Evolutionary conservation across 208 protist species (phyloP), one percentile per base, ranked within the genome.

Genomic region (Wallacemonas sp.): DNA sequence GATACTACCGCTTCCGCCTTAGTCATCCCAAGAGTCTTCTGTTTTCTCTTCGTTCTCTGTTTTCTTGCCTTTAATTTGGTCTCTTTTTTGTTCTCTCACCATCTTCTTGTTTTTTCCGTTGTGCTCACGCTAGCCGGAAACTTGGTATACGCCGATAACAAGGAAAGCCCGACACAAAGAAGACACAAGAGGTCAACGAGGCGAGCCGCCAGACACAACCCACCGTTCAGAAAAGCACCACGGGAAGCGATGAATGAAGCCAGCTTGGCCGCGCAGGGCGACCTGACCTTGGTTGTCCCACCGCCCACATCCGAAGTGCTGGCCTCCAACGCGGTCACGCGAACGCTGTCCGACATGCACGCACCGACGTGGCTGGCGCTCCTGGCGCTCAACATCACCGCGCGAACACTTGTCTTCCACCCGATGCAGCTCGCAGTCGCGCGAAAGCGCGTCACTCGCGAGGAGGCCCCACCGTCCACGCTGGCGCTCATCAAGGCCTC

Each of bases 341-440:
- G 91, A 12, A 74, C 71, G 65, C 68, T 93, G 52, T 92, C 86
- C 31, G 82, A 96, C 67, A 59, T 96, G 31, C 86, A 96, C 75
- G 72, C 75, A 12, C 82, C 87, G 33, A 93, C 87, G 4, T 96
- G 91, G 88, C 57, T 93, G 29, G 77, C 65, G 8, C 76, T 93
- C 31, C 70, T 94, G 18, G 66, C 79, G 12, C 57, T 77, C 36
- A 94, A 89, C 70, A 86, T 87, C 31, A 61, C 67, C 4, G 73
- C 76, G 2, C 85, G 87, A 22, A 92, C 87, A 0, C n/a, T 90
- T n/a, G 42, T 96, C 22, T 84, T 94, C 28, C 87, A 96, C 45
- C 91, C 91, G 3, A 62, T 96, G 33, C 73, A 91, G 49, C 70
- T 96, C 48, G 81, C 87, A 46, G 79, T 93, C 36, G 71, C 82